A percentile compares a stretch with the other conserved stretches of the same genome.
These are phyloP conservation scores for Cutaneotrichosporon mucoides DNA, from an alignment of 1,284 basidiomycete species.

Conservation along the genomic window DNA sequence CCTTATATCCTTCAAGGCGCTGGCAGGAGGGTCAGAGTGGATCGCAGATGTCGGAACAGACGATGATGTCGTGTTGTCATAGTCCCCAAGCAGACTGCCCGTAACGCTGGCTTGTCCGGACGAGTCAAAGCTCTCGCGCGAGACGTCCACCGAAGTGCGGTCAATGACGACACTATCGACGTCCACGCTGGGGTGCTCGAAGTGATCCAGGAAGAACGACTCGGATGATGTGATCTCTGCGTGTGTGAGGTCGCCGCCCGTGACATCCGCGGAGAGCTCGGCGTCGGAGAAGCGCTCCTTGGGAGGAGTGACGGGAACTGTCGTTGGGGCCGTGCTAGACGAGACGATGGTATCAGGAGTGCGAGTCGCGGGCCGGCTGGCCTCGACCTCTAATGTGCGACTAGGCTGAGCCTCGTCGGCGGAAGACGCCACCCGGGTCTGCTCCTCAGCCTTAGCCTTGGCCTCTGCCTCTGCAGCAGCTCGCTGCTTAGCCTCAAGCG, in stretches of 20 bases:
- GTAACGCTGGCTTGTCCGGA: background rate
- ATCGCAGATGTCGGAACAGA: conserved; percentile 3
- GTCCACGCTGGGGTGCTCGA: conserved; percentile 4
- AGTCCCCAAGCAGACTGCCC: background rate
- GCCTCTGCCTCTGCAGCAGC: conserved; percentile 3
- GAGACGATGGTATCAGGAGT: background rate
- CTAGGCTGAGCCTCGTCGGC: conserved; percentile 1
- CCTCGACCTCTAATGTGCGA: background rate
- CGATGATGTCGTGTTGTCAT: conserved; percentile 3
- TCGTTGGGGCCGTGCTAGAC: background rate
- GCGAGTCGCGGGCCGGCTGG: background rate
- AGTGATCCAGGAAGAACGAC: conserved; percentile 9
- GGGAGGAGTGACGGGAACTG: background rate
- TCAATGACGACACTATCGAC: conserved; percentile 1
- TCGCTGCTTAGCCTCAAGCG: background rate
- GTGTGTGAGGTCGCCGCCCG: background rate
- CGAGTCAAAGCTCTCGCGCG: conserved; percentile 1
- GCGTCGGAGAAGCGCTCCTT: background rate
- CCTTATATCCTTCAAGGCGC: conserved; percentile 3
- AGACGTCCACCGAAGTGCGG: background rate
- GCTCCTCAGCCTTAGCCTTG: background rate
- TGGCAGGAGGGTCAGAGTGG: background rate
- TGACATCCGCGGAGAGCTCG: background rate
- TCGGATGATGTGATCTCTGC: background rate
- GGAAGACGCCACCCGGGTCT: background rate